Base-by-base conservation (phyloP, 345 rosid genomes). In the Arabidopsis thaliana region DNA sequence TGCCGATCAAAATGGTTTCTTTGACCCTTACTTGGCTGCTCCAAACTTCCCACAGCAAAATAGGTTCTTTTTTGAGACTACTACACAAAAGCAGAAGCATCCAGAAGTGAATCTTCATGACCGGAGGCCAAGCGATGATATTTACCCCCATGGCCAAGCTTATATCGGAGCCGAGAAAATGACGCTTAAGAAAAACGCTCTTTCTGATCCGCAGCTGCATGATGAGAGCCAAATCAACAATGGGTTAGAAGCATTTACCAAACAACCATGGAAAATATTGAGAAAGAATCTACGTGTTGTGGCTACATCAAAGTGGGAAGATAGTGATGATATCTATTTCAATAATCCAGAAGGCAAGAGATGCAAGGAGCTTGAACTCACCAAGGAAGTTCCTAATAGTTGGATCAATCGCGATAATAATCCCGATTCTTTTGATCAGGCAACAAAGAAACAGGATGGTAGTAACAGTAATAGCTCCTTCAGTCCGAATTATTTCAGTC, bases 151-250 rank as follows among this genome's bases (percentile, higher is more conserved):
- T 74, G 53, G 67, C 62, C 85, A 69, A 67, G 79, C 67, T 58
- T 75, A 79, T 73, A 37, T 12, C 13, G 81, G 56, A 46, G 57
- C 79, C 14, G 80, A 62, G 64, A 76, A 64, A 71, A 67, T 75
- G 51, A 59, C 32, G 41, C 81, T 82, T 32, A 85, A 32, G 84
- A 91, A 84, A 68, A 83, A 85, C 75, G 78, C 85, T 69, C 77
- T 82, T 51, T 87, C 91, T 34, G 91, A 89, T 70, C 82, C 91
- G 2, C 78, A 62, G 61, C 80, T 89, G 68, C 86, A 72, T 64
- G 82, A 83, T 37, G 84, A 80, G 69, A 72, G 73, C 68, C 81
- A 78, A 65, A 78, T 72, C 58, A 59, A 72, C 65, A 78, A 66
- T 52, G 77, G 73, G 2, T 76, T 78, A 72, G 78, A 78, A 72